Conservation (phyloP, 352 stramenopile species). For the Phytopythium boreale region DNA sequence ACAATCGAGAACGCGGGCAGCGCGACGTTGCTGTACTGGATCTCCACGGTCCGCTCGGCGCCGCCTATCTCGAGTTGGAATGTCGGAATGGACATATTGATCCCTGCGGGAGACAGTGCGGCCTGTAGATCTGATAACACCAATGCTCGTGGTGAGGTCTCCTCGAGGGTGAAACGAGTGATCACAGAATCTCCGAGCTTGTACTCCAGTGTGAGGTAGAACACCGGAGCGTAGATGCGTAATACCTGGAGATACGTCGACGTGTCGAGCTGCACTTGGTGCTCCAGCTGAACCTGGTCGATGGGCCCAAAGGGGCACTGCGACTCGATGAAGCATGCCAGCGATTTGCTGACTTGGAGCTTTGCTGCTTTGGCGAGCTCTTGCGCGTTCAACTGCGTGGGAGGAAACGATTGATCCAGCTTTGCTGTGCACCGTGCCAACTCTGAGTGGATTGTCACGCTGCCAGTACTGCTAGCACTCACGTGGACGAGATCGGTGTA, state of each 20-base stretch:
- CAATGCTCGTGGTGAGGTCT: neutral
- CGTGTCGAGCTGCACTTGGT: slow-evolving; percentile 10
- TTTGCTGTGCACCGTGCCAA: neutral
- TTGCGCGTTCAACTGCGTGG: neutral
- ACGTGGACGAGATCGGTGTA: neutral
- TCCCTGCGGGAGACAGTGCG: neutral
- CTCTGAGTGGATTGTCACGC: neutral
- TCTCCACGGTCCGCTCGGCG: slow-evolving; percentile 10
- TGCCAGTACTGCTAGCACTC: neutral
- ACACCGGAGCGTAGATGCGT: slow-evolving; percentile 6
- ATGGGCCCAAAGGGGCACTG: slow-evolving; percentile 23
- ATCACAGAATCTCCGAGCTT: neutral
- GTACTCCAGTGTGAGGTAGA: slow-evolving; percentile 10
- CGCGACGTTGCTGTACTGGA: slow-evolving; percentile 14
- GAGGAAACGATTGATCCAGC: too few relatives aligned
- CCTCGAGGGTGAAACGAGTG: neutral
- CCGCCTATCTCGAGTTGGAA: slow-evolving; percentile 13
- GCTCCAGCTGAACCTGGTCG: slow-evolving; percentile 5
- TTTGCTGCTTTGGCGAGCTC: slow-evolving; percentile 5
- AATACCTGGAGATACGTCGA: slow-evolving; percentile 17
- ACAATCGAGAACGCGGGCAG: slow-evolving; percentile 12
- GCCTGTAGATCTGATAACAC: neutral
- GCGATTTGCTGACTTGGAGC: slow-evolving; percentile 1
- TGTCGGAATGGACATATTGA: neutral
- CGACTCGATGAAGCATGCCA: slow-evolving; percentile 11